A percentile compares a stretch with the other conserved stretches of the same genome.
These are phyloP conservation scores for Ustilago shanxiensis DNA, from an alignment of 1,284 basidiomycete genomes.

Conservation along the genomic window DNA sequence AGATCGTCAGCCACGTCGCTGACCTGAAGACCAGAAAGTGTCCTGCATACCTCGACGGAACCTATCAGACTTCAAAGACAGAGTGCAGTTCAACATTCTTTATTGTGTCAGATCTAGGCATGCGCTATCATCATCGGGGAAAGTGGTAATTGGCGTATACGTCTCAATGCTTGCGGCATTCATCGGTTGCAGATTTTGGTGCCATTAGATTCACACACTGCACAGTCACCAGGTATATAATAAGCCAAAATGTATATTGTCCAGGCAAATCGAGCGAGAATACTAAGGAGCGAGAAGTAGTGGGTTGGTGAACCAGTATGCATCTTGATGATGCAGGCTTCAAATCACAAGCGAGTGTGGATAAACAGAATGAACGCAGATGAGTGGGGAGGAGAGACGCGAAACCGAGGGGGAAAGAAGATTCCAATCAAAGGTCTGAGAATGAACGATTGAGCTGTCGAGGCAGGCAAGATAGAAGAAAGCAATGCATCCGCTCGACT, in stretches of 20 bases:
- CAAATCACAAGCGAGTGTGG: background rate
- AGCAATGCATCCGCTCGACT: constrained; percentile 8
- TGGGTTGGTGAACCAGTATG: background rate
- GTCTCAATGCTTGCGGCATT: background rate
- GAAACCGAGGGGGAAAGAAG: background rate
- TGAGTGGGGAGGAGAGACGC: constrained; percentile 5
- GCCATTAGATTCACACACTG: background rate
- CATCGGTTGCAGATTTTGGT: background rate
- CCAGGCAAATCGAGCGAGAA: constrained; percentile 17
- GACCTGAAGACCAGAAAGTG: too few relatives aligned
- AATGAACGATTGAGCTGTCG: background rate
- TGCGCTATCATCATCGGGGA: too few relatives aligned
- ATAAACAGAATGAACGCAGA: background rate
- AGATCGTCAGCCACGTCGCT: too few relatives aligned
- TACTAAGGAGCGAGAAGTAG: background rate
- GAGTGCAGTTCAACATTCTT: too few relatives aligned
- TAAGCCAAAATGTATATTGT: constrained; percentile 16
- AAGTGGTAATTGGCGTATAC: too few relatives aligned
- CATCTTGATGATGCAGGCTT: background rate
- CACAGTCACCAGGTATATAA: background rate
- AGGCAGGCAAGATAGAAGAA: background rate
- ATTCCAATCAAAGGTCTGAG: background rate
- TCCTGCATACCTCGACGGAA: too few relatives aligned
- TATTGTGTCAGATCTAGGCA: too few relatives aligned
- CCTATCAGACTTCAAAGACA: too few relatives aligned